Conservation (phyloP, 169 alveolate genomes). For the Perkinsus marinus region DNA sequence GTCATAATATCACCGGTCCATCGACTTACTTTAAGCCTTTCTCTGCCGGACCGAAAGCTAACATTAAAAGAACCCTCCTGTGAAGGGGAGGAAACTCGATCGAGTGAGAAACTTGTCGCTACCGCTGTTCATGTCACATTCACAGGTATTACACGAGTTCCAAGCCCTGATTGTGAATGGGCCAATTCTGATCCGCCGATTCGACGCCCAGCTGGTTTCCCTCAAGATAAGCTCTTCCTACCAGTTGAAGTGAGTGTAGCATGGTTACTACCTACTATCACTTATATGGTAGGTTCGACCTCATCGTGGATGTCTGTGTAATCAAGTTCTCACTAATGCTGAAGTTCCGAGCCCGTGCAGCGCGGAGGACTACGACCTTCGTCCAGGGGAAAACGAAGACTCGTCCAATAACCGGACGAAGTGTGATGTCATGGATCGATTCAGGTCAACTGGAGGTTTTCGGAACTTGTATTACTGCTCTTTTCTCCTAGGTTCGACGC, state of each 20-base stretch:
- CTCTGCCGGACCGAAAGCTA: no score
- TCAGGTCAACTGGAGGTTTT: background rate
- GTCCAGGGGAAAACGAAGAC: background rate
- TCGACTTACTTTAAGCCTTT: no score
- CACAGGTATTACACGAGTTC: background rate
- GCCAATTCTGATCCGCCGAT: background rate
- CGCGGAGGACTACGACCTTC: background rate
- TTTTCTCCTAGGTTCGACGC: background rate
- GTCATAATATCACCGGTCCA: no score
- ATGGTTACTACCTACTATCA: no score
- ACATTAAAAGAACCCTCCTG: no score
- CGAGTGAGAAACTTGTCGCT: background rate
- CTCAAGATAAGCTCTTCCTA: background rate
- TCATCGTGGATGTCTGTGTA: background rate
- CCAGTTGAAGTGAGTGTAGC: background rate
- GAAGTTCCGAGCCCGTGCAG: background rate
- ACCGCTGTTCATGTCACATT: background rate
- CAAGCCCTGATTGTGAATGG: background rate
- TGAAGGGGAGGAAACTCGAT: background rate
- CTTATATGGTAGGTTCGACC: background rate
- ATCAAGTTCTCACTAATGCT: background rate
- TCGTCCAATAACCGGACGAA: background rate
- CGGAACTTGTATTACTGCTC: background rate
- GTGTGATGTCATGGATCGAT: background rate
- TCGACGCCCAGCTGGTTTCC: background rate